Conservation (phyloP, 805 yeast genomes). For the Ogataea paraovalis region DNA sequence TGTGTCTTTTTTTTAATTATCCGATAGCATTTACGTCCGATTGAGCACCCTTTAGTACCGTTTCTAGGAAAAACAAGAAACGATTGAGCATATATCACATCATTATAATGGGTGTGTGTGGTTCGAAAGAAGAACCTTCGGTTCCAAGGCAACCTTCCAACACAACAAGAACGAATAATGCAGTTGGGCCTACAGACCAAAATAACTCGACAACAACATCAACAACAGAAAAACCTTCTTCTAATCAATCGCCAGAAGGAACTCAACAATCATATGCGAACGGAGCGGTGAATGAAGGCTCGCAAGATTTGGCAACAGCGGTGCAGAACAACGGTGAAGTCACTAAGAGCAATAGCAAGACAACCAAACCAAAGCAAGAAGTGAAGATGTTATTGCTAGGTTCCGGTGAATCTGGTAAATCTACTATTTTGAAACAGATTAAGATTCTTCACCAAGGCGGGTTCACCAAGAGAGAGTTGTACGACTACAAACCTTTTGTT, state of each 20-base stretch:
- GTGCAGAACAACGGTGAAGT: not conserved
- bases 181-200: not conserved
- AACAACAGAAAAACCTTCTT: not conserved
- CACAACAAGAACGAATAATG: not conserved
- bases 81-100: no score
- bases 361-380: slow-evolving; percentile 36
- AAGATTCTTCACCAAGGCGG: slow-evolving; percentile 73
- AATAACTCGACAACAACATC: not conserved
- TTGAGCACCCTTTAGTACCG: no score
- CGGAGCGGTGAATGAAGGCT: not conserved
- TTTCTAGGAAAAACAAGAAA: no score
- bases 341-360: not conserved
- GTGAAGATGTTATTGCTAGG: slow-evolving; percentile 77
- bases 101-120: slow-evolving; percentile 26
- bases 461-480: slow-evolving; percentile 63
- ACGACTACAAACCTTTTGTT: slow-evolving; percentile 74
- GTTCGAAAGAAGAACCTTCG: slow-evolving; percentile 21
- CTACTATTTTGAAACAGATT: slow-evolving; percentile 79
- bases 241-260: not conserved
- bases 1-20: no score
- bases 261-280: not conserved
- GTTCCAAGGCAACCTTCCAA: not conserved
- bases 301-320: not conserved
- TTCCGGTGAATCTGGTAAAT: slow-evolving; percentile 84
- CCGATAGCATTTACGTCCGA: no score